Evolutionary conservation across 768 basidiomycete genomes (phyloP), one percentile per base, ranked within the genome.

Genomic region (Sutorius australiensis): DNA sequence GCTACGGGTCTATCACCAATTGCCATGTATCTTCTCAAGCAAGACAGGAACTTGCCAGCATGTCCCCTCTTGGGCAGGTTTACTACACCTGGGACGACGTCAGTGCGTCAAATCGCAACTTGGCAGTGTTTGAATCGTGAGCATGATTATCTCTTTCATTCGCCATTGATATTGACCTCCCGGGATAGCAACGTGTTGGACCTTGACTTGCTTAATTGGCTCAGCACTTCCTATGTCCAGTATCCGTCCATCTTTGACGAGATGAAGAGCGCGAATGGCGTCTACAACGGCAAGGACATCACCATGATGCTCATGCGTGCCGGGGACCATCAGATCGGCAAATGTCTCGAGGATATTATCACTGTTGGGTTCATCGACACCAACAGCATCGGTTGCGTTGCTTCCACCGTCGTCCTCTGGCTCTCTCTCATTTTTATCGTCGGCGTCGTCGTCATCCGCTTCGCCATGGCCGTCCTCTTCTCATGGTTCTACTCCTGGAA

Each of bases 401-500:
- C 95, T 7, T 97, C 95, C 7, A 78, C 86, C 53, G 88, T 99
- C 58, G 93, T 98, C 34, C 87, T 98, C 53, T 95, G 93, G 69
- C 78, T 95, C 51, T 98, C 95, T 43, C 85, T 98, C 62, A 81
- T 93, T 59, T 97, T 98, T 80, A 98, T 99, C 68, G 87, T 95
- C 57, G 95, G 95, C 55, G 95, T 98, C 56, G 95, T 98, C 58
- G 79, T 82, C 49, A 93, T 97, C 68, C 90, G 93, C 33, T 99
- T 98, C 74, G 76, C 81, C 61, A 95, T 98, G 93, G 97, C 97
- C 43, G 90, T 97, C 65, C 78, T 95, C 68, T 99, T 98, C 72
- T 80, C 89, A 24, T 99, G 97, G 97, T 98, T 98, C 80, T 88
- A 91, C 69, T 92, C 89, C n/a, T 93, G 90, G 86, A 84, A 84